Evolutionary conservation across 2,329 filamentous ascomycete species (phyloP), one percentile per base, ranked within the genome.

Genomic region (Fusarium sororula): DNA sequence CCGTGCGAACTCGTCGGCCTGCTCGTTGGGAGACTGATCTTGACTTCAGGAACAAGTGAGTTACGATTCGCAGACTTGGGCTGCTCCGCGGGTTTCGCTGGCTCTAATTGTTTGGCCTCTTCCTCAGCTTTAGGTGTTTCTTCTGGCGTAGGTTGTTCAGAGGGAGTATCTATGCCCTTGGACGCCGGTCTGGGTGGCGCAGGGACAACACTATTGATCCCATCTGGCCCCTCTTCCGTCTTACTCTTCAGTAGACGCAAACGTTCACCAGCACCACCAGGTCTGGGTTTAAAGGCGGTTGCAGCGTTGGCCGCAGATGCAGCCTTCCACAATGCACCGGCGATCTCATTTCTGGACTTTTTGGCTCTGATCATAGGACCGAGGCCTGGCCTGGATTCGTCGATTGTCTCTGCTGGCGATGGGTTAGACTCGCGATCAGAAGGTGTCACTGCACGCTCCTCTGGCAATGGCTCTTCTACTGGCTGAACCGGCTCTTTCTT

Each of bases 291-390:
- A 84, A 98, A 98, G 14, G 84, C 83, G 18, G 78, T 79, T 3
- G 88, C 88, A 42, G 82, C 87, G 54, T 82, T 92, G 18, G 82
- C 82, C 42, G 82, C 86, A 53, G 82, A 91, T 7, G 82, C 82
- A 30, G 94, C 94, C 82, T 94, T 97, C 83, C 93, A 93, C 70
- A 98, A 90, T 11, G 90, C 88, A 41, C 90, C 92, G 26, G 93
- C 93, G 77, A 96, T 87, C 64, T 96, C 92, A n/a, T 87, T 88
- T 71, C 89, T 91, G 3, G 91, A 92, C 70, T 89, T 90, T 79
- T 94, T 94, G 72, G 92, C 90, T 82, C 94, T 96, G 77, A 98
- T 92, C 95, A 98, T 98, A 5, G 95, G 94, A 0, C 94, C 94
- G 12, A 97, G 42, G n/a, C 76, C 76, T 15, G 77, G 77, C 45